Conservation (phyloP, 1,284 basidiomycete genomes). For the Trichosporon inkin region DNA sequence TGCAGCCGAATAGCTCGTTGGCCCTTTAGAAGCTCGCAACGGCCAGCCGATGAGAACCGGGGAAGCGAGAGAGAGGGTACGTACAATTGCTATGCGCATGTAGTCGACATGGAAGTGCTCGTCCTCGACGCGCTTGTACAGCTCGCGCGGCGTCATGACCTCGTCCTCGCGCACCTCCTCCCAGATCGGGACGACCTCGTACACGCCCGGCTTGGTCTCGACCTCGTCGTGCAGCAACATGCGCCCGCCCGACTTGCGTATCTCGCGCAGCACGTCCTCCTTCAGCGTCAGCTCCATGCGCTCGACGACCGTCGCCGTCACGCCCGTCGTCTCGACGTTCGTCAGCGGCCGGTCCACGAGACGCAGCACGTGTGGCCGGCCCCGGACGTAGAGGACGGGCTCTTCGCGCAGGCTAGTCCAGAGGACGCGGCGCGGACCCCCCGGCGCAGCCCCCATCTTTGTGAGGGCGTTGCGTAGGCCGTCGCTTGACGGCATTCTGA, state of each 20-base stretch:
- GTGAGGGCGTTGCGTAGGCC: conserved; percentile 70
- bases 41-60: too few species aligned
- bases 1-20: too few species aligned
- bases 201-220: conserved; percentile 84
- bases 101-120: conserved; percentile 87
- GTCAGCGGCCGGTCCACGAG: conserved; percentile 81
- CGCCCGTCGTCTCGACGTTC: conserved; percentile 92
- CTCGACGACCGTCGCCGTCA: conserved; percentile 88
- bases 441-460: conserved; percentile 72
- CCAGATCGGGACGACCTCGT: conserved; percentile 81
- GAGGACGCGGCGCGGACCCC: conserved; percentile 66
- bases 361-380: conserved; percentile 85
- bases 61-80: conserved; percentile 34
- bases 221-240: conserved; percentile 94
- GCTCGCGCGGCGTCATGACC: conserved; percentile 81
- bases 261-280: conserved; percentile 79
- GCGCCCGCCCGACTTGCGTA: conserved; percentile 67
- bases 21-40: too few species aligned
- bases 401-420: conserved; percentile 95
- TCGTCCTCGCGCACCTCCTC: conserved; percentile 77
- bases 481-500: conserved; percentile 30
- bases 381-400: conserved; percentile 66
- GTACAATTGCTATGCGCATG: conserved; percentile 75
- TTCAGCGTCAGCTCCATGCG: conserved; percentile 88
- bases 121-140: conserved; percentile 49